Evolutionary conservation across 169 alveolate genomes (phyloP).

Genomic region (Cryptosporidium meleagridis): DNA sequence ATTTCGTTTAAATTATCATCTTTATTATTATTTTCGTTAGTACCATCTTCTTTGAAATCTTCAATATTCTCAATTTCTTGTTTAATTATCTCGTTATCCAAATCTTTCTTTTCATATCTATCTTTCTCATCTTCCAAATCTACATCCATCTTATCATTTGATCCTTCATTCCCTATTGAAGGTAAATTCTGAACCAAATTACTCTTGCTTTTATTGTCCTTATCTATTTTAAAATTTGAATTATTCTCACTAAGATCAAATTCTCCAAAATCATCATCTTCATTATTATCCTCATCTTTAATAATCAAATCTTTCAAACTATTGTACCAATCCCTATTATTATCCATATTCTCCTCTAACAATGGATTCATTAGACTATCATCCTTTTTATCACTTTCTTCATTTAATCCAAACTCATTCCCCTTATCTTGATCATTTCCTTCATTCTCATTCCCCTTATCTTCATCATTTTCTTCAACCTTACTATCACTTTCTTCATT

Average conservation of each 20-base stretch:
- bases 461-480: conserved; percentile 16
- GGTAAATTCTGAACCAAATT: conserved; percentile 60
- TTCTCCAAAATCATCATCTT: conserved; percentile 66
- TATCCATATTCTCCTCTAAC: conserved; percentile 67
- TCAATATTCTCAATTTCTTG: conserved; percentile 34
- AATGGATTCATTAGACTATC: conserved; percentile 78
- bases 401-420: conserved; percentile 76
- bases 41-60: conserved; percentile 8
- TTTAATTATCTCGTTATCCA: neutral
- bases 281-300: neutral
- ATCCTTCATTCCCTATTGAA: conserved; percentile 20
- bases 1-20: neutral
- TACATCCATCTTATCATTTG: conserved; percentile 27
- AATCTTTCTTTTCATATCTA: conserved; percentile 10
- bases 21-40: neutral
- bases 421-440: too few relatives aligned
- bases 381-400: conserved; percentile 77
- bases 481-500: conserved; percentile 1
- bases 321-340: conserved; percentile 12
- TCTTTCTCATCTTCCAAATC: conserved; percentile 71
- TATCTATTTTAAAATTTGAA: conserved; percentile 17
- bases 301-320: conserved; percentile 10
- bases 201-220: conserved; percentile 58
- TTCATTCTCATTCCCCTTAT: too few relatives aligned
- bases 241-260: conserved; percentile 31